Percentiles rank a stretch among this genome's conserved stretches.
Conservation (phyloP, 2,329 filamentous ascomycete genomes). For the Ambrosiella beaveri region DNA sequence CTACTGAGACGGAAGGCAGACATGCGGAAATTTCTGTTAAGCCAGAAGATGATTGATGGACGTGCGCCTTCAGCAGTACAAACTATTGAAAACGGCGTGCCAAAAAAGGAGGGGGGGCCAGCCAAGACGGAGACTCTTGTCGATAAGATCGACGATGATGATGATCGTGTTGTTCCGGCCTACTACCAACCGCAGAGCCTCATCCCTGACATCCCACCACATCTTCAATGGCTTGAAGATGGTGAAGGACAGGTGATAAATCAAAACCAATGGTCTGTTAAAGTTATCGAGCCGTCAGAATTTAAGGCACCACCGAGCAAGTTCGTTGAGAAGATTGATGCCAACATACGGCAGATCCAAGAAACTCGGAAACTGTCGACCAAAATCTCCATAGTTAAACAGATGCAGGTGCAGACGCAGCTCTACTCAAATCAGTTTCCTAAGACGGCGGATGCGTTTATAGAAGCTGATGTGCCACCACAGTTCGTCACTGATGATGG, state of each 20-base stretch:
- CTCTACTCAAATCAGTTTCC: slow-evolving; percentile 97
- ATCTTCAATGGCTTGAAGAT: slow-evolving; percentile 77
- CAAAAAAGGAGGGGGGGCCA: slow-evolving; percentile 1
- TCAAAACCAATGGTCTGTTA: slow-evolving; percentile 68
- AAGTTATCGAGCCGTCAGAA: slow-evolving; percentile 53
- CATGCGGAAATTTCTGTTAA: slow-evolving; percentile 64
- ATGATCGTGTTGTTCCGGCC: slow-evolving; percentile 56
- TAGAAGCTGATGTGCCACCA: slow-evolving; percentile 72
- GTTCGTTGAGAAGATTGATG: slow-evolving; percentile 64
- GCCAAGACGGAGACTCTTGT: slow-evolving; percentile 46
- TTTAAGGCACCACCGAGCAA: slow-evolving; percentile 62
- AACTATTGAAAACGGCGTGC: neutral
- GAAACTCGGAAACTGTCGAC: slow-evolving; percentile 90
- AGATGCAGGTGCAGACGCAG: slow-evolving; percentile 97
- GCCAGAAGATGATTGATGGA: slow-evolving; percentile 17
- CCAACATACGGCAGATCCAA: slow-evolving; percentile 88
- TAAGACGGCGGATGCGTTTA: slow-evolving; percentile 83
- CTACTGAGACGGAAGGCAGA: slow-evolving; percentile 68
- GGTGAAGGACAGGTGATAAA: slow-evolving; percentile 77
- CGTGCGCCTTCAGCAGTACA: slow-evolving; percentile 21
- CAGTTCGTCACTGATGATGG: slow-evolving; percentile 80
- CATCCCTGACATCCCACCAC: slow-evolving; percentile 66
- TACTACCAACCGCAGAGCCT: slow-evolving; percentile 82
- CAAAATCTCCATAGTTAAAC: slow-evolving; percentile 95
- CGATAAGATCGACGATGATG: slow-evolving; percentile 76